Evolutionary conservation across 495 filamentous ascomycete genomes (phyloP).

Genomic region (Cudoniella acicularis): DNA sequence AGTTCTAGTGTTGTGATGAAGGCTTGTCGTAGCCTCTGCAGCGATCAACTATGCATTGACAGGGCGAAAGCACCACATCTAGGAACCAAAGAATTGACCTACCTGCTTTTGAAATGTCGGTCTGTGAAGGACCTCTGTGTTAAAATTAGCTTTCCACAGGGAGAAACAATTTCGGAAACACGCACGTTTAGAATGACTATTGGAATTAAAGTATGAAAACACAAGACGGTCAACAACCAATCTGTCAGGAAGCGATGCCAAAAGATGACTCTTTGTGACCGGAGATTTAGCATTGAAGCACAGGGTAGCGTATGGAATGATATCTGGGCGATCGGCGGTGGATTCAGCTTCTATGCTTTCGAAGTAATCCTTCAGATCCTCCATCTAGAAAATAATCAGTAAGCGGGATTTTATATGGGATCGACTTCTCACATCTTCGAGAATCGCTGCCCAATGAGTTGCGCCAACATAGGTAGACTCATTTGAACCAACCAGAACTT

Average conservation of each 20-base stretch:
- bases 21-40: neutral
- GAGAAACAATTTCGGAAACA: neutral
- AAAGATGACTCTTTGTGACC: conserved; percentile 32
- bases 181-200: conserved; percentile 37
- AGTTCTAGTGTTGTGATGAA: no score
- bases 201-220: conserved; percentile 46
- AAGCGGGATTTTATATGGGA: conserved; percentile 33
- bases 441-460: conserved; percentile 54
- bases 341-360: conserved; percentile 31
- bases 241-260: conserved; percentile 37
- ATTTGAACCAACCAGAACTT: conserved; percentile 20
- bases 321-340: conserved; percentile 24
- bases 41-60: neutral
- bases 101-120: conserved; percentile 38
- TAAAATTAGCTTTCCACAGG: neutral
- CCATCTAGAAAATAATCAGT: conserved; percentile 27
- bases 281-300: conserved; percentile 14
- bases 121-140: conserved; percentile 33
- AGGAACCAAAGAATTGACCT: conserved; percentile 4
- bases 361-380: conserved; percentile 28
- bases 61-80: neutral
- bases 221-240: conserved; percentile 38
- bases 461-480: conserved; percentile 42
- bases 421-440: conserved; percentile 37
- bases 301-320: conserved; percentile 11